A percentile compares a stretch with the other conserved stretches of the same genome.
phyloP scores from a whole-genome alignment of 1,284 basidiomycete genomes.

The Malassezia equina region DNA sequence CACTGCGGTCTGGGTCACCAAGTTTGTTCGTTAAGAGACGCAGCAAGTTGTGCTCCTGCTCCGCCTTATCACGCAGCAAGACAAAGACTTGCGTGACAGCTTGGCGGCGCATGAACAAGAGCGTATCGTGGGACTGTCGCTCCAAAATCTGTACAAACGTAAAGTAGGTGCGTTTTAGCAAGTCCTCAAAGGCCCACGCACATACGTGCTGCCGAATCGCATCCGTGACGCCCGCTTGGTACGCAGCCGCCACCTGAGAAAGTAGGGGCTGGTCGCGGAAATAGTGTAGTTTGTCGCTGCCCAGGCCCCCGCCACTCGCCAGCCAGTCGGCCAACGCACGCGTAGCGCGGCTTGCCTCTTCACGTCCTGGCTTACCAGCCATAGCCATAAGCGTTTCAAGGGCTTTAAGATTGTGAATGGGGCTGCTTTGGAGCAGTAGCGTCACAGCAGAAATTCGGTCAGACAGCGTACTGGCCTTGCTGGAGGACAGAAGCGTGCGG shows the following conservation, averaged over 20 bases:
- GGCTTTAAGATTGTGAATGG: slow-evolving; percentile 64
- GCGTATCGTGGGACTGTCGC: slow-evolving; percentile 73
- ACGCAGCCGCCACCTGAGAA: slow-evolving; percentile 53
- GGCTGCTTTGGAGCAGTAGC: slow-evolving; percentile 77
- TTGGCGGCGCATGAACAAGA: slow-evolving; percentile 78
- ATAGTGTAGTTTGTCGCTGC: slow-evolving; percentile 59
- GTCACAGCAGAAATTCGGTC: slow-evolving; percentile 88
- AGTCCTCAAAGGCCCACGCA: slow-evolving; percentile 88
- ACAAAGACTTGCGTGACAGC: slow-evolving; percentile 60
- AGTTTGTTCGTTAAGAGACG: slow-evolving; percentile 82
- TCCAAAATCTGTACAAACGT: slow-evolving; percentile 80
- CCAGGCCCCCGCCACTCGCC: slow-evolving; percentile 62
- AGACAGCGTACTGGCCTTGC: slow-evolving; percentile 60
- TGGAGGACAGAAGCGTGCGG: slow-evolving; percentile 34
- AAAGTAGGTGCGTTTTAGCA: slow-evolving; percentile 95
- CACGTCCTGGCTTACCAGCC: slow-evolving; percentile 78
- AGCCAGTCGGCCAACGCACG: slow-evolving; percentile 94
- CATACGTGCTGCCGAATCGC: slow-evolving; percentile 56
- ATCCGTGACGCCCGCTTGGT: slow-evolving; percentile 22
- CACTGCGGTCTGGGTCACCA: slow-evolving; percentile 68
- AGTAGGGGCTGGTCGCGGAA: slow-evolving; percentile 78
- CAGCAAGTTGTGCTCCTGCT: slow-evolving; percentile 93
- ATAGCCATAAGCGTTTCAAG: slow-evolving; percentile 59
- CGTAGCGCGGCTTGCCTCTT: slow-evolving; percentile 79
- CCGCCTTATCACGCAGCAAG: slow-evolving; percentile 77